Percentiles rank a stretch among this genome's conserved stretches.
Evolutionary conservation across 495 filamentous ascomycete genomes (phyloP).

Genomic region (Cercophora scortea): DNA sequence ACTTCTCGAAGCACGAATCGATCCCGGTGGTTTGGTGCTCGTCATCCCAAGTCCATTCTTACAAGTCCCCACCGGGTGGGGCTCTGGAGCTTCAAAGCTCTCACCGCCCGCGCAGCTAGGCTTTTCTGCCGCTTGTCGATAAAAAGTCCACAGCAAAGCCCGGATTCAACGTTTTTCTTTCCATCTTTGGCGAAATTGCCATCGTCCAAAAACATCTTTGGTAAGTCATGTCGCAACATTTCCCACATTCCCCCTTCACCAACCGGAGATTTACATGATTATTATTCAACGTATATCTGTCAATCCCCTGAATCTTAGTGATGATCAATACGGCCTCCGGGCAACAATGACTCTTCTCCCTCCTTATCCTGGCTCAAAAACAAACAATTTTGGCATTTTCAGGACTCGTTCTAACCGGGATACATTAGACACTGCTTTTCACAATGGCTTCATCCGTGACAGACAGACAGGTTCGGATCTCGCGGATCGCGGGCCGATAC

Average conservation of each 20-base stretch:
- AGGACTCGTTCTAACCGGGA: slow-evolving; percentile 11
- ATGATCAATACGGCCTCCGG: slow-evolving; percentile 26
- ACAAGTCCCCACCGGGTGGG: no score
- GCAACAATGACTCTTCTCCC: slow-evolving; percentile 24
- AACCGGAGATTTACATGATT: slow-evolving; percentile 24
- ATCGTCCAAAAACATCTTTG: slow-evolving; percentile 12
- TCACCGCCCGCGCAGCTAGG: slow-evolving; percentile 6
- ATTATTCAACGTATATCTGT: slow-evolving; percentile 29
- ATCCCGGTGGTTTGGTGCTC: no score
- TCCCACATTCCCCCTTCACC: neutral
- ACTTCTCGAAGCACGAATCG: no score
- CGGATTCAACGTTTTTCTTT: slow-evolving; percentile 1
- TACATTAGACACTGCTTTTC: neutral
- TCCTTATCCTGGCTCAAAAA: neutral
- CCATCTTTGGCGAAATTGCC: slow-evolving; percentile 11
- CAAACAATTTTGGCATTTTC: neutral
- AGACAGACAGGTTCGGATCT: slow-evolving; percentile 60
- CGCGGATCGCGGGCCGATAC: slow-evolving; percentile 70
- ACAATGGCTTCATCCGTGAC: slow-evolving; percentile 18
- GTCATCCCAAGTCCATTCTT: no score
- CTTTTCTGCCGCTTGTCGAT: slow-evolving; percentile 9
- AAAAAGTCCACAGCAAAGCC: slow-evolving; percentile 8
- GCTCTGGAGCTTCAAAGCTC: slow-evolving; percentile 1
- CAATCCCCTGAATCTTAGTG: slow-evolving; percentile 35
- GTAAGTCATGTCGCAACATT: slow-evolving; percentile 13